Base-by-base conservation (phyloP, 306 rosid species). In the Lathyrus aphaca region DNA sequence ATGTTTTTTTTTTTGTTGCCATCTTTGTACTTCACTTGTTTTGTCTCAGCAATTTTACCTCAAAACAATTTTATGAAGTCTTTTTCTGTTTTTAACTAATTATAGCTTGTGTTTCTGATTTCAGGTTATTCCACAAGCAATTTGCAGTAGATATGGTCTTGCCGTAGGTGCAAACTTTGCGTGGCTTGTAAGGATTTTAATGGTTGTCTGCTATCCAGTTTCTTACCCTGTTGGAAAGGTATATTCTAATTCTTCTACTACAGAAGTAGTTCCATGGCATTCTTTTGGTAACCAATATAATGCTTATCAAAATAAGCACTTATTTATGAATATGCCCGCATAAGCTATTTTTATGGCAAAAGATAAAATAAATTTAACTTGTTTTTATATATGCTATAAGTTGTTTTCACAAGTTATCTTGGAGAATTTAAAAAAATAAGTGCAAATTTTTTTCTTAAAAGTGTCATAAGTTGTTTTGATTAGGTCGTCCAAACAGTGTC, bases 121-220 rank as follows among this genome's bases (percentile, higher is more conserved):
- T 54, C 74, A 95, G 99, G 97, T 95, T 83, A 95, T 95, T 60
- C 99, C 99, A 3, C 99, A 95, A 87, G 84, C 99, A 68, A 95
- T 88, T 80, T 95, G 99, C 75, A 82, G 88, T 38, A 83, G 99
- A 80, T 95, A 95, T 55, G 99, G 99, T 74, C 97, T 95, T 65
- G 96, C 99, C 21, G 97, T 95, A 1, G 99, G 99, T 74, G 85
- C 99, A 58, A 95, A 91, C 79, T 81, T 91, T 21, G 90, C 82
- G 10, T 80, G 92, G 81, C 89, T 95, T 66, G 99, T 95, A 63
- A 77, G 91, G 46, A 5, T 89, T 69, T 77, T 95, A 73, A 95
- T 95, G 99, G 40, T 86, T 14, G 69, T 95, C 32, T 95, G 96
- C 80, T 95, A 87, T 62, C 99, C 99, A 5, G 84, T 95, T 75